A percentile compares a stretch with the other conserved stretches of the same genome.
phyloP scores from a whole-genome alignment of 306 rosid species.

The Medicago ruthenica region DNA sequence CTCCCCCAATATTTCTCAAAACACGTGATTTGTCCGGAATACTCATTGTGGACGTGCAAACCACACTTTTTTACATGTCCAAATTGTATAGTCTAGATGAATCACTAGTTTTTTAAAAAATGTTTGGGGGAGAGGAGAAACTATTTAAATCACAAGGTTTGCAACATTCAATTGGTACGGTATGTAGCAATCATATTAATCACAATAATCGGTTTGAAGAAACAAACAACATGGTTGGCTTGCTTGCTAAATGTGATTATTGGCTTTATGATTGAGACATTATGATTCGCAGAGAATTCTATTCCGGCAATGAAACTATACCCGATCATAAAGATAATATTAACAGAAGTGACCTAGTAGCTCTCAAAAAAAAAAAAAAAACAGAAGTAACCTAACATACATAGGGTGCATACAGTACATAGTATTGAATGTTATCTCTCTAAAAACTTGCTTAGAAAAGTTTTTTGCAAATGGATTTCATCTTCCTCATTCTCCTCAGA shows the following conservation, averaged over 20 bases:
- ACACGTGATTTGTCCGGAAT: too few species aligned
- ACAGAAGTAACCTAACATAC: background rate
- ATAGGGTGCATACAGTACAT: constrained; percentile 7
- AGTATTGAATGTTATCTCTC: constrained; percentile 53
- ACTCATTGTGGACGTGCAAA: too few species aligned
- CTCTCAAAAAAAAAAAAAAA: too few species aligned
- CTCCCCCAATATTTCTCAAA: too few species aligned
- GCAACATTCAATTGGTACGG: background rate
- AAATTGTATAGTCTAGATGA: too few species aligned
- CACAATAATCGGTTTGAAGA: background rate
- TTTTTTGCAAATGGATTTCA: constrained; percentile 57
- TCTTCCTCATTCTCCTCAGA: constrained; percentile 58
- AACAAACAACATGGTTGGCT: constrained; percentile 1
- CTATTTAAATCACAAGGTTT: too few species aligned
- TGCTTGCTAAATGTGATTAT: background rate
- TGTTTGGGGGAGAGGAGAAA: too few species aligned
- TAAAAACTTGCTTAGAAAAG: constrained; percentile 72
- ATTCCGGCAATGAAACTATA: background rate
- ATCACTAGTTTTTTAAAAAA: too few species aligned
- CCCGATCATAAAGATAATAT: background rate
- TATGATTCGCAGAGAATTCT: background rate
- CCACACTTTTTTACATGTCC: too few species aligned
- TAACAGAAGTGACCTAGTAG: background rate
- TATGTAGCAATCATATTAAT: background rate
- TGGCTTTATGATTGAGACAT: constrained; percentile 7